Percentiles rank a stretch among this genome's conserved stretches.
Conservation (phyloP, 2,329 filamentous ascomycete species). For the Aspergillus phoenicis region DNA sequence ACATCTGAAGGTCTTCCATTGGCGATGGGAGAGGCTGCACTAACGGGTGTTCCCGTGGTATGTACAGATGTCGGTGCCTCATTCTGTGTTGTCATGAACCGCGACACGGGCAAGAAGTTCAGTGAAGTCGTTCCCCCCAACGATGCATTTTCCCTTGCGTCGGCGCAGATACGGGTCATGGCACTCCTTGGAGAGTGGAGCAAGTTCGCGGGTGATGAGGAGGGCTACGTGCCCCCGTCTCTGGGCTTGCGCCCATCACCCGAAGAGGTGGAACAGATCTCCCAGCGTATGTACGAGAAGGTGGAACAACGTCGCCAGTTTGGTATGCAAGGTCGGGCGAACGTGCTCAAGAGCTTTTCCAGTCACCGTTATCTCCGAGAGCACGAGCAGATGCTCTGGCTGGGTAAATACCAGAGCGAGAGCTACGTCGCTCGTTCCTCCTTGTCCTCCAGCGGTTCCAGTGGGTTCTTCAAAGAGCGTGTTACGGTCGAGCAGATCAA, state of each 20-base stretch:
- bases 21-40: slow-evolving; percentile 47
- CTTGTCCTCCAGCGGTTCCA: slow-evolving; percentile 5
- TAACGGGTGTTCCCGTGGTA: slow-evolving; percentile 48
- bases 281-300: slow-evolving; percentile 62
- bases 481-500: slow-evolving; percentile 1
- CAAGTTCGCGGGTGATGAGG: slow-evolving; percentile 57
- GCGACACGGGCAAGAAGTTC: slow-evolving; percentile 52
- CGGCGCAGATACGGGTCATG: slow-evolving; percentile 63
- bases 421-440: slow-evolving; percentile 19
- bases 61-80: slow-evolving; percentile 46
- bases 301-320: slow-evolving; percentile 57
- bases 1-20: slow-evolving; percentile 48
- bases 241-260: slow-evolving; percentile 53
- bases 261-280: slow-evolving; percentile 56
- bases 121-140: slow-evolving; percentile 66
- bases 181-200: slow-evolving; percentile 64
- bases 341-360: slow-evolving; percentile 61
- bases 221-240: slow-evolving; percentile 35
- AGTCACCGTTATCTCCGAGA: slow-evolving; percentile 62
- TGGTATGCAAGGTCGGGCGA: slow-evolving; percentile 59
- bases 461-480: slow-evolving; percentile 8
- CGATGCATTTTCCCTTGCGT: slow-evolving; percentile 60
- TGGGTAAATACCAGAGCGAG: slow-evolving; percentile 35
- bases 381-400: slow-evolving; percentile 63
- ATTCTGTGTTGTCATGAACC: slow-evolving; percentile 42